Conservation (phyloP, 108 stramenopile species). For the Pseudonitzschia multiseries region DNA sequence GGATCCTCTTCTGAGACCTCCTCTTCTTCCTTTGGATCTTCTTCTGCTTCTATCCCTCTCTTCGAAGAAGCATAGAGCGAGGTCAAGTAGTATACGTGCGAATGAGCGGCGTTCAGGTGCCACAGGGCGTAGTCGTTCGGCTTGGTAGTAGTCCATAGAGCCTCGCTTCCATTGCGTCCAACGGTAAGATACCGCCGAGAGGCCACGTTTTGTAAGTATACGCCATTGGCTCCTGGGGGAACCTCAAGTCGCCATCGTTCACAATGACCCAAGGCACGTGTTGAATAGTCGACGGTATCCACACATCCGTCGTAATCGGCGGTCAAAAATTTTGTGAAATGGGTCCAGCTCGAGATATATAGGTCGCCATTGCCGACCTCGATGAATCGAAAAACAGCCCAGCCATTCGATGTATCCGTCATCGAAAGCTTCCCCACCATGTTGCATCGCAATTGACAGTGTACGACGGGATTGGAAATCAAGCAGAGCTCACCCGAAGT, state of each 20-base stretch:
- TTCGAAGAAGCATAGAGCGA: background rate
- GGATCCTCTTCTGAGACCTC: background rate
- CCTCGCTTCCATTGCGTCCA: constrained; percentile 6
- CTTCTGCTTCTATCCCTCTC: background rate
- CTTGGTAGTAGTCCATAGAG: constrained; percentile 24
- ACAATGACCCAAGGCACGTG: background rate
- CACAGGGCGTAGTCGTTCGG: constrained; percentile 31
- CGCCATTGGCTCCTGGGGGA: constrained; percentile 10
- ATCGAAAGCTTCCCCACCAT: constrained; percentile 37
- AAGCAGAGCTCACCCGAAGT: constrained; percentile 40
- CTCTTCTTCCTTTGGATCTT: background rate
- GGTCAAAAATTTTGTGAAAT: constrained; percentile 32
- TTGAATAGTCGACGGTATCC: constrained; percentile 8
- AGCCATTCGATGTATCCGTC: constrained; percentile 25
- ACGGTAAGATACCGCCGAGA: constrained; percentile 27
- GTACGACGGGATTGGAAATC: constrained; percentile 27
- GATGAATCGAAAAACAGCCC: constrained; percentile 55
- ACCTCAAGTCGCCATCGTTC: constrained; percentile 33
- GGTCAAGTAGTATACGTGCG: constrained; percentile 21
- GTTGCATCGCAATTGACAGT: constrained; percentile 43
- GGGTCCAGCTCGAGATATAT: constrained; percentile 44
- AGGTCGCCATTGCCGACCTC: constrained; percentile 40
- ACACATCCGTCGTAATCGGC: constrained; percentile 32
- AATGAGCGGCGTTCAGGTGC: constrained; percentile 32
- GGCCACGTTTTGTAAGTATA: constrained; percentile 25